Evolutionary conservation across 1,284 basidiomycete species (phyloP), one percentile per base, ranked within the genome.

Genomic region (Chiua sp.): DNA sequence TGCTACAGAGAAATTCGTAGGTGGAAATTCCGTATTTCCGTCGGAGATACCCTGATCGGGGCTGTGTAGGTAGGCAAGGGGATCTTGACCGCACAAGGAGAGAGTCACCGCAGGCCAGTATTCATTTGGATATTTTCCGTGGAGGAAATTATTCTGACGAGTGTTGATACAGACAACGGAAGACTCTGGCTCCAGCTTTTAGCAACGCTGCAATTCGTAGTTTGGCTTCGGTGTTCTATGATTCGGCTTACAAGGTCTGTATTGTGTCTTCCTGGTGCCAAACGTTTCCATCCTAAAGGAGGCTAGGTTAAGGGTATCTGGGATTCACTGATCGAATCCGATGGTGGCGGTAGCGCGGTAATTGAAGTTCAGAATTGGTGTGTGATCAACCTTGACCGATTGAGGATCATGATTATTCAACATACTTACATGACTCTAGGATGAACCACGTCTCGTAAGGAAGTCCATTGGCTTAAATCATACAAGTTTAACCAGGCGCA

Each of bases 391-490:
- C 23, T 30, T 47, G 18, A 20, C 5, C 42, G n/a, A 22, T 22
- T 22, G 8, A n/a, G n/a, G 32, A 32, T 32, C 32, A 32, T 32
- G 42, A 44, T 44, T 22, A 22, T 22, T 44, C 22, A 22, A 22
- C 20, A 22, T n/a, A 20, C 20, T 20, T 42, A 42, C 39, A n/a
- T n/a, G 39, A 10, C 6, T 8, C 7, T 22, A 77, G 83, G 80
- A 82, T 83, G 82, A 83, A 83, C 61, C 72, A 70, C 23, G 71
- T 83, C 23, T 78, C 83, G 82, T 83, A 68, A 37, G 80, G n/a
- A 22, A n/a, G 11, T 13, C n/a, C 42, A n/a, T 39, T 47, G 32
- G 0, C 81, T 15, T 33, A 39, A 16, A 23, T 30, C 32, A 8
- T 44, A n/a, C 22, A n/a, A 44, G 12, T 47, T 47, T 61, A 4